Evolutionary conservation across 257 asterid genomes (phyloP), one percentile per base, ranked within the genome.

Genomic region (Forsythia suspensa): DNA sequence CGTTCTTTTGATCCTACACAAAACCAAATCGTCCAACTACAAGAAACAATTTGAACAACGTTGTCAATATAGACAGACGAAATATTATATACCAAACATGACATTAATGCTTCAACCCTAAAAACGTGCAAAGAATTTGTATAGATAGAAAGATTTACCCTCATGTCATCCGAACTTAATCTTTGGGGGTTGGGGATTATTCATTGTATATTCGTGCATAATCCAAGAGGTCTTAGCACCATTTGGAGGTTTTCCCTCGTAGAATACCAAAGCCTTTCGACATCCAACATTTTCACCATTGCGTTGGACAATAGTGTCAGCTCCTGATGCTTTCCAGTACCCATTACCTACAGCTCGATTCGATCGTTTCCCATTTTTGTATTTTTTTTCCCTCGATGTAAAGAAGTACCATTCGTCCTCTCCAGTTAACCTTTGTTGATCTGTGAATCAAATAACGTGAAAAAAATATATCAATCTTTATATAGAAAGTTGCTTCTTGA

Each of bases 11-110:
- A 82, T 79, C 57, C 77, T 59, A 9, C 86, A 82, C 24, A 82
- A 59, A 44, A 82, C 77, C 70, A 76, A 79, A 69, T 82, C 82
- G 40, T 82, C 86, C 12, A 82, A 46, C 83, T 82, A 67, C 81
- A 81, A 69, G 12, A 40, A 16, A 69, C 52, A 44, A 44, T 44
- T 44, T 29, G 34, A 29, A 29, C 34, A 29, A 29, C 34, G 34
- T 29, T 29, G 34, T 29, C 1, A 29, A 29, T 29, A 29, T 29
- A 29, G 34, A 29, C 2, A 24, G 34, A 29, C 2, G 2, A 29
- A 29, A 29, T 29, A 29, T 29, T 29, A 1, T 29, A 29, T 29
- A 29, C 34, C 34, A 29, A 29, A 29, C 34, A 29, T 29, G 34
- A 29, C 34, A 29, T 29, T 29, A 29, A 29, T 29, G 34, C 34